phyloP scores from a whole-genome alignment of 2,329 filamentous ascomycete species.

The Colletotrichum sp. region DNA sequence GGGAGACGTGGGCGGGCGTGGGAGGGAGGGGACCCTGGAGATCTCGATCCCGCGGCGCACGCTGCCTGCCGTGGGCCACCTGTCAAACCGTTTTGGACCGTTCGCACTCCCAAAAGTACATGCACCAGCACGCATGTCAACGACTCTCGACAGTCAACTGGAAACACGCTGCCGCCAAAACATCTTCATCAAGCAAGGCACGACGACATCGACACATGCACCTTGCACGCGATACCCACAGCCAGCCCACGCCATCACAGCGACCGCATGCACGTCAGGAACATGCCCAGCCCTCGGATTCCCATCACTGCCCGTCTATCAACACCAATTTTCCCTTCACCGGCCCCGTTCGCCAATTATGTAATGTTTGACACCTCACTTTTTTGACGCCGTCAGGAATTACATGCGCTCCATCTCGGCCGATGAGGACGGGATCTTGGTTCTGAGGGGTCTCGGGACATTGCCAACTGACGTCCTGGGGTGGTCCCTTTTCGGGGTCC shows the following conservation, averaged over 20 bases:
- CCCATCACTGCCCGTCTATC: background rate
- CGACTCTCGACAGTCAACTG: background rate
- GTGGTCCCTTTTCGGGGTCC: background rate
- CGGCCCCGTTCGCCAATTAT: background rate
- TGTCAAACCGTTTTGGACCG: background rate
- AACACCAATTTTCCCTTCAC: background rate
- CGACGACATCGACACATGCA: background rate
- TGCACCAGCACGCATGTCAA: background rate
- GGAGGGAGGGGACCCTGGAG: background rate
- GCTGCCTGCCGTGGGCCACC: background rate
- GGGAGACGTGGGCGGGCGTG: background rate
- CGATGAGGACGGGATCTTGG: background rate
- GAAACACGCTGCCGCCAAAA: background rate
- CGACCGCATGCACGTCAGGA: too few relatives aligned
- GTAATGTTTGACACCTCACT: background rate
- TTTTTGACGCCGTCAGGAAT: conserved; percentile 1
- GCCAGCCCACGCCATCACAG: background rate
- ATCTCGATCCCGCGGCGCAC: too few relatives aligned
- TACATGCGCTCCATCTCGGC: background rate
- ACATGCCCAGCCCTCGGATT: too few relatives aligned
- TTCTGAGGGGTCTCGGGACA: background rate
- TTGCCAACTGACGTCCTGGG: background rate
- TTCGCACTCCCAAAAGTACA: background rate
- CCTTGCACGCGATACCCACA: background rate
- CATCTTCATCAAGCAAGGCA: background rate